phyloP scores from a whole-genome alignment of 2,329 filamentous ascomycete genomes.

The Trichocomaceae sp. region DNA sequence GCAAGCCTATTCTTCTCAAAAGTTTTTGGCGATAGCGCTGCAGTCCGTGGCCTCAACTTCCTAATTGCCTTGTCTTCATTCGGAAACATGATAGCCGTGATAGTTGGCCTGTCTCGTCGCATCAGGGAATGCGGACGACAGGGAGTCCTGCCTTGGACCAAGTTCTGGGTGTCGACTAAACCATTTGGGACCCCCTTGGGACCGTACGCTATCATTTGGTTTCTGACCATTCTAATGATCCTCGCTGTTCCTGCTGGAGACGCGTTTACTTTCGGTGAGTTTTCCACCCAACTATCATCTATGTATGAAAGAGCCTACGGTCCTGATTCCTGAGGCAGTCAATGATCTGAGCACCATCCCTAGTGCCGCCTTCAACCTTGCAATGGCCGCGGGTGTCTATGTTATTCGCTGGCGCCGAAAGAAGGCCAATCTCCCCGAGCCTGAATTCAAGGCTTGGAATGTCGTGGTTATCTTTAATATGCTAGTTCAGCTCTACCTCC shows the following conservation, averaged over 20 bases:
- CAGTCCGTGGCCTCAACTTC: conserved; percentile 51
- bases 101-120: conserved; percentile 50
- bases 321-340: conserved; percentile 32
- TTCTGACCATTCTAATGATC: conserved; percentile 54
- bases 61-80: conserved; percentile 53
- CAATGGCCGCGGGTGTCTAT: conserved; percentile 39
- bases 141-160: conserved; percentile 54
- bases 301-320: conserved; percentile 19
- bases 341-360: conserved; percentile 57
- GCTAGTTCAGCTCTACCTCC: conserved; percentile 53
- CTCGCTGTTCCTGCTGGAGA: conserved; percentile 55
- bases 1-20: conserved; percentile 54
- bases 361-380: conserved; percentile 49
- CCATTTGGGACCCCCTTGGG: conserved; percentile 59
- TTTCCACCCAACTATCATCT: not conserved
- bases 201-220: conserved; percentile 54
- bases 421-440: conserved; percentile 7
- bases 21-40: conserved; percentile 47
- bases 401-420: not conserved
- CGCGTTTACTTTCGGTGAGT: conserved; percentile 52
- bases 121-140: conserved; percentile 58
- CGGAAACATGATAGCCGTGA: conserved; percentile 52
- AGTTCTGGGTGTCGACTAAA: conserved; percentile 56
- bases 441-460: conserved; percentile 56
- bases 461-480: conserved; percentile 53